Conservation (phyloP, 2,329 filamentous ascomycete species). For the Aspergillus sp. region DNA sequence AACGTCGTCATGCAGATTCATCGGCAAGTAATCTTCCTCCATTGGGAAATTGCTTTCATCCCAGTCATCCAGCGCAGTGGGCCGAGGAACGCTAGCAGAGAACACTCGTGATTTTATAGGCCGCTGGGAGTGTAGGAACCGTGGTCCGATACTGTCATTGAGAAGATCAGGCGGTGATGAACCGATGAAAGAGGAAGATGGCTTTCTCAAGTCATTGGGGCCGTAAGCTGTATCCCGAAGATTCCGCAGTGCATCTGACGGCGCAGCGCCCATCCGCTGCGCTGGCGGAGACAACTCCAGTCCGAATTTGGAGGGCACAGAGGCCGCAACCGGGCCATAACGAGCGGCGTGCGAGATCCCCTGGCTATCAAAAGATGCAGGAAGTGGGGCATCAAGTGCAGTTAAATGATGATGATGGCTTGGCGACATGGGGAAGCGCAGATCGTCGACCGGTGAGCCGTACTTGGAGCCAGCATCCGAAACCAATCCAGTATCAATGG, state of each 20-base stretch:
- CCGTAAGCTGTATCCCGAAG: conserved; percentile 69
- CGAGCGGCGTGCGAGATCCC: conserved; percentile 89
- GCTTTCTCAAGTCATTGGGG: conserved; percentile 72
- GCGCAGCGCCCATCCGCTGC: conserved; percentile 60
- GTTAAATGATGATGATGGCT: conserved; percentile 70
- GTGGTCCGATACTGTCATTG: conserved; percentile 68
- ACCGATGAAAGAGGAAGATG: conserved; percentile 47
- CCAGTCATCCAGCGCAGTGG: conserved; percentile 58
- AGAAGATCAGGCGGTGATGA: conserved; percentile 62
- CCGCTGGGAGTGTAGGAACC: conserved; percentile 66
- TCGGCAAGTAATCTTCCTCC: conserved; percentile 86
- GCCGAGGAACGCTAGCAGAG: conserved; percentile 61
- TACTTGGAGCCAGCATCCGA: conserved; percentile 66
- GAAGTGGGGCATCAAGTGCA: conserved; percentile 88
- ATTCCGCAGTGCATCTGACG: conserved; percentile 63
- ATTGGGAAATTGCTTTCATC: conserved; percentile 69
- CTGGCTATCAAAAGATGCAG: conserved; percentile 94
- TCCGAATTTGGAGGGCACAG: conserved; percentile 87
- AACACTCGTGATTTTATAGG: conserved; percentile 60
- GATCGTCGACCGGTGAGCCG: conserved; percentile 79
- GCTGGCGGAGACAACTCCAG: conserved; percentile 79
- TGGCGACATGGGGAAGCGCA: conserved; percentile 78
- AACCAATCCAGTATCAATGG: conserved; percentile 60
- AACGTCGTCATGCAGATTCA: conserved; percentile 63
- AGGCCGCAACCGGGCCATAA: conserved; percentile 87